Conservation (phyloP, 2,329 filamentous ascomycete species). For the Cercospora sp. region DNA sequence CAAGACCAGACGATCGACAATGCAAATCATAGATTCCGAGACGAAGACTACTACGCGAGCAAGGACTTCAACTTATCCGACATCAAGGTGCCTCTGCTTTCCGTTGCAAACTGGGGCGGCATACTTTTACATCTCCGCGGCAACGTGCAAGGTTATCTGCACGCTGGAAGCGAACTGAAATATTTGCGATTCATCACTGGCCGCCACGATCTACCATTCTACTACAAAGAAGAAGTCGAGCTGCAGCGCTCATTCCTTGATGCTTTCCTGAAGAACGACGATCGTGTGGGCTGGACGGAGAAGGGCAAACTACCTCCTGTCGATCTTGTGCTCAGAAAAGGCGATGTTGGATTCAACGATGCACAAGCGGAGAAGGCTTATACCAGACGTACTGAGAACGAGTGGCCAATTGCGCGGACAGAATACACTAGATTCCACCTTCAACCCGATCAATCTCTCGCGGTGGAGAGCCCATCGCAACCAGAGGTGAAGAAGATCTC, state of each 20-base stretch:
- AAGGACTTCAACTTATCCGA: slow-evolving; percentile 66
- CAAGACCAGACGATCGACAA: slow-evolving; percentile 46
- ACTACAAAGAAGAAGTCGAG: slow-evolving; percentile 68
- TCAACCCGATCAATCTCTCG: slow-evolving; percentile 49
- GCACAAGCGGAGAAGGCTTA: slow-evolving; percentile 60
- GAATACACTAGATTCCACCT: slow-evolving; percentile 64
- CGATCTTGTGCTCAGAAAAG: slow-evolving; percentile 62
- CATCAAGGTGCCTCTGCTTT: slow-evolving; percentile 66
- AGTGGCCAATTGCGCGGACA: slow-evolving; percentile 68
- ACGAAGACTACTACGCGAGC: slow-evolving; percentile 64
- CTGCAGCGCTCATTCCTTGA: slow-evolving; percentile 68
- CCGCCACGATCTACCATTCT: slow-evolving; percentile 71
- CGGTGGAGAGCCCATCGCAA: slow-evolving; percentile 10
- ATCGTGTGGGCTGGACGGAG: slow-evolving; percentile 60
- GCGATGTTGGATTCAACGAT: slow-evolving; percentile 67
- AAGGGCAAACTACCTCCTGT: slow-evolving; percentile 62
- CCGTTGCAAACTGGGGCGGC: slow-evolving; percentile 70
- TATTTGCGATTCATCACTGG: slow-evolving; percentile 70
- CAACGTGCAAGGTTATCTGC: slow-evolving; percentile 65
- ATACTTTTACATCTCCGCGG: slow-evolving; percentile 68
- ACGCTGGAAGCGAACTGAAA: slow-evolving; percentile 66
- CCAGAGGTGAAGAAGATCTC: slow-evolving; percentile 38
- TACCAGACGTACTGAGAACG: slow-evolving; percentile 56
- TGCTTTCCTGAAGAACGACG: slow-evolving; percentile 68
- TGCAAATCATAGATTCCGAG: slow-evolving; percentile 56